phyloP scores from a whole-genome alignment of 768 basidiomycete genomes.

The Piloderma croceum region DNA sequence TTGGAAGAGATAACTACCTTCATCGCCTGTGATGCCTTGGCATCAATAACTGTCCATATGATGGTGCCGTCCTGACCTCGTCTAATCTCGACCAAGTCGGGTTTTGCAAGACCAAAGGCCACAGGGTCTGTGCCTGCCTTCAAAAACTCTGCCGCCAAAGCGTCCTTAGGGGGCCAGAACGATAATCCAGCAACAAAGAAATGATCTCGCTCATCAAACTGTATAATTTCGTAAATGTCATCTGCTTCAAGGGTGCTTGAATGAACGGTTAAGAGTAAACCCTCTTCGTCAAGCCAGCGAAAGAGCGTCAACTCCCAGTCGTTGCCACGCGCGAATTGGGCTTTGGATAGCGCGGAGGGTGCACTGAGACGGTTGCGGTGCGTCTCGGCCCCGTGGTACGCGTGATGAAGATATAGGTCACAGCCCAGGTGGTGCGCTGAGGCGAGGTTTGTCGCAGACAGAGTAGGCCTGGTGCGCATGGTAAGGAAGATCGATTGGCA shows the following conservation, averaged over 20 bases:
- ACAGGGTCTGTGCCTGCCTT: constrained; percentile 28
- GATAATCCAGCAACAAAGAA: constrained; percentile 41
- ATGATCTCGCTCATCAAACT: constrained; percentile 37
- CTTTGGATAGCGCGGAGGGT: constrained; percentile 29
- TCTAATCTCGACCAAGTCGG: constrained; percentile 43
- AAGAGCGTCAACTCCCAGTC: constrained; percentile 42
- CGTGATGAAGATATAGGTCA: constrained; percentile 42
- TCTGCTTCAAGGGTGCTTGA: constrained; percentile 29
- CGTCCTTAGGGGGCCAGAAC: constrained; percentile 37
- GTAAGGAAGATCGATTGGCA: constrained; percentile 1
- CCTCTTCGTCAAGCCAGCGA: constrained; percentile 34
- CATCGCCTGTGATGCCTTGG: constrained; percentile 41
- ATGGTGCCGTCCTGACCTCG: constrained; percentile 25
- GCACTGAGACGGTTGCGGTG: constrained; percentile 6
- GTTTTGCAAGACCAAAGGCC: constrained; percentile 41
- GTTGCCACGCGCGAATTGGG: constrained; percentile 38
- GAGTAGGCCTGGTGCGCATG: constrained; percentile 27
- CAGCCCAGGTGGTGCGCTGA: constrained; percentile 42
- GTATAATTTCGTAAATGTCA: constrained; percentile 36
- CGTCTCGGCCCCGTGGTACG: constrained; percentile 25
- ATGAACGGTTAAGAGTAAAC: constrained; percentile 38
- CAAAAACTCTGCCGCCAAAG: constrained; percentile 30
- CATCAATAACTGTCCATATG: constrained; percentile 45
- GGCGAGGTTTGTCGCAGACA: constrained; percentile 46
- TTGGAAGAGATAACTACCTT: constrained; percentile 32